Conservation (phyloP, 202 grass and related monocot genomes). For the Digitaria exilis region DNA sequence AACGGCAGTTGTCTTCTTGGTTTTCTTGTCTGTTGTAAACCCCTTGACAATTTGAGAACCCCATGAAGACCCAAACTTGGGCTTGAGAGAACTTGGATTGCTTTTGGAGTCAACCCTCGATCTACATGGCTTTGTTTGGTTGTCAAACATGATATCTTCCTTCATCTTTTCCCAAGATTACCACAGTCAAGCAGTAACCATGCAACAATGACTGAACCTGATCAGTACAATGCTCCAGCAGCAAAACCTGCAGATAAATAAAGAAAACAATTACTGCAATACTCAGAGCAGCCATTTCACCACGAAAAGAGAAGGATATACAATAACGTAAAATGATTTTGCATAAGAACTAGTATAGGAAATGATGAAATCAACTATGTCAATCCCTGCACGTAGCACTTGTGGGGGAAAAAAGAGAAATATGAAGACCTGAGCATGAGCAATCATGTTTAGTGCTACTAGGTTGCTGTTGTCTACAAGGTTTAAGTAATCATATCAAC, state of each 20-base stretch:
- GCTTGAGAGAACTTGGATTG: conserved; percentile 61
- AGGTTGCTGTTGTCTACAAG: neutral
- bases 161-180: conserved; percentile 60
- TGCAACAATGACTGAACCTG: conserved; percentile 20
- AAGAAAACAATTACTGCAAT: neutral
- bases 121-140: conserved; percentile 85
- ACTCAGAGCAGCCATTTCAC: neutral
- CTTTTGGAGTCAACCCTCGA: conserved; percentile 63
- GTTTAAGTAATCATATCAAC: neutral
- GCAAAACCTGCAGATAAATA: conserved; percentile 40
- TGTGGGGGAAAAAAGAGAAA: neutral
- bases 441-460: neutral
- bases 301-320: neutral
- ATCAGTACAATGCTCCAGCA: conserved; percentile 1
- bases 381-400: neutral
- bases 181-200: conserved; percentile 20
- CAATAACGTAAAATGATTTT: neutral
- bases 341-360: neutral
- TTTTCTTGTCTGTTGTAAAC: conserved; percentile 89
- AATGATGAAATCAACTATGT: neutral
- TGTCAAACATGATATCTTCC: conserved; percentile 94
- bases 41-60: conserved; percentile 96
- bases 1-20: conserved; percentile 61
- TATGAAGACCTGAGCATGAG: neutral
- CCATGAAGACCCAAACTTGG: conserved; percentile 92